Evolutionary conservation across 768 basidiomycete species (phyloP), one percentile per base, ranked within the genome.

Genomic region (Botryobasidium botryosum): DNA sequence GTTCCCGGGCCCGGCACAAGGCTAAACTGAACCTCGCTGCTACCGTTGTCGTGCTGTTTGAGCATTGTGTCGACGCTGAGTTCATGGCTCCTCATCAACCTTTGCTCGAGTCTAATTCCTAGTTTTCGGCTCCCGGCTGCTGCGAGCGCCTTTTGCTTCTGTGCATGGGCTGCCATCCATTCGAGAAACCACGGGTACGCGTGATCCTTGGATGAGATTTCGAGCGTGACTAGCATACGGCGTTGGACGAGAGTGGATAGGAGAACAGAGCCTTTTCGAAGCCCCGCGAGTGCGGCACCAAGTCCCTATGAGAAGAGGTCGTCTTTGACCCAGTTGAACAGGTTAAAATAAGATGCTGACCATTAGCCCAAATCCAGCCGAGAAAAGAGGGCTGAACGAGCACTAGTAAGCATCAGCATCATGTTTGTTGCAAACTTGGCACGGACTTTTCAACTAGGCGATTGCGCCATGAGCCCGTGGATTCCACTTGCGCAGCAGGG

Each of bases 311-410:
- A 26, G 8, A 33, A 40, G 39, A 18, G 36, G 39, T 21, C 20
- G 18, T 15, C 4, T 15, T 37, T 51, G 15, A 44, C 23, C 29
- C 36, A 45, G 38, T 54, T 18, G 51, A 35, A 25, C 36, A 35
- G 15, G 26, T 23, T 18, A 12, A 17, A 13, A 17, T 15, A 32
- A 10, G 6, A 20, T 8, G 49, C 63, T 47, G 52, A 91, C 92
- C 90, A 97, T 91, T 29, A 99, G 72, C 28, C 92, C 94, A 55
- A 96, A 96, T 23, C 94, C 92, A 39, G 92, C 94, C 58, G 92
- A 86, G 58, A 99, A 97, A 65, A 88, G 91, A 29, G 88, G 92
- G 59, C 94, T 99, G 54, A 1, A 31, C 25, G 13, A 13, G 37
- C 15, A 42, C 21, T 29, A n/a, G n/a, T 15, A 39, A 25, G 3